Base-by-base conservation (phyloP, 208 protist species). In the Leishmania braziliensis region DNA sequence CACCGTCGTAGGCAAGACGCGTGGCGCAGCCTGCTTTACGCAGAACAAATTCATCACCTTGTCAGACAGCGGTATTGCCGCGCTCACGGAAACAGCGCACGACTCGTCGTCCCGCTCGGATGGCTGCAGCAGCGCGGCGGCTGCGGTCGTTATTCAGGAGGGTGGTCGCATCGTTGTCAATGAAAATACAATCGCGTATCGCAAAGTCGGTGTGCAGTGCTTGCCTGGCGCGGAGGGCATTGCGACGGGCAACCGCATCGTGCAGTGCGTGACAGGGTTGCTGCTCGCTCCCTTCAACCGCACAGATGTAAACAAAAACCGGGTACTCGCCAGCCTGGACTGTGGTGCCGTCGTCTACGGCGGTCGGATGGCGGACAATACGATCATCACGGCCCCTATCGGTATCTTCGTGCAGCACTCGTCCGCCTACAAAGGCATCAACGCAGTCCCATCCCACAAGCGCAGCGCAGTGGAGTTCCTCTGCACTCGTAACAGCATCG, bases 331-430 rank as follows among this genome's bases (percentile, higher is more conserved):
- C 20, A 86, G 87, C 36, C 84, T 73, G 18, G 90, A 94, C 60
- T 93, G 89, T 76, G 95, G 86, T 51, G 76, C 92, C 8, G 65
- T 93, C 23, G 83, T 81, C 14, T 92, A 91, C 74, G 92, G 93
- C 66, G 95, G 95, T 36, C 75, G 91, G 29, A 86, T 96, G 78
- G 77, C 79, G 2, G 86, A 91, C 26, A 97, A 97, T 77, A 89
- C 91, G 62, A 85, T 97, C 48, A 80, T 86, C 36, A 77, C 70
- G 50, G 85, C 81, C 23, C 79, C 90, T 12, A 87, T 78, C 4
- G 95, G 92, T 50, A 88, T 95, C 9, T 53, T 95, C 43, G 82
- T 94, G 58, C 89, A 92, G 77, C 82, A 83, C 46, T 73, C 89
- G 8, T 86, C 74, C 0, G 71, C 76, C 58, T 95, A 94, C 85